Base-by-base conservation (phyloP, 345 rosid genomes). In the Eucalyptus cladocalyx region DNA sequence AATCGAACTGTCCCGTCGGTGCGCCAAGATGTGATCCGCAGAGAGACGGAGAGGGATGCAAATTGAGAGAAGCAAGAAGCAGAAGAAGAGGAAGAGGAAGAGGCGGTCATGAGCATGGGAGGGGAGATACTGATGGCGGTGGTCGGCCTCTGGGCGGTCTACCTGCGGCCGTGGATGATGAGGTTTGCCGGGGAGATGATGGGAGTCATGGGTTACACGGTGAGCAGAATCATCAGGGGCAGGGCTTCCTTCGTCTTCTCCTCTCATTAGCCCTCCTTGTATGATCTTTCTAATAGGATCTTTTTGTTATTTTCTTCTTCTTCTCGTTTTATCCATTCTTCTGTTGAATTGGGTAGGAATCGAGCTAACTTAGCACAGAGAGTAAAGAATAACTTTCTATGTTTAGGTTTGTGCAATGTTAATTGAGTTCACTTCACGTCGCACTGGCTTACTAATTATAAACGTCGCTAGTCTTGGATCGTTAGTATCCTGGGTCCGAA, bases 61-160 rank as follows among this genome's bases (percentile, higher is more conserved):
- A 40, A 40, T 2, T 42, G 24, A 76, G 87, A 16, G 54, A 19
- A 48, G 43, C 56, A 49, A 86, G 42, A 13, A 21, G 60, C 3
- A 47, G 19, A 53, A 8, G 21, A 83, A 28, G 53, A 49, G 18
- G 51, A 42, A 13, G 51, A 45, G 47, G 53, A 45, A 43, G n/a
- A 58, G 88, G 49, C 16, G 28, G 32, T 50, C 19, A 91, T 93
- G 94, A 89, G 89, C 88, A 69, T 93, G 86, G 94, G 92, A 90
- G 91, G 49, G 42, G 94, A 89, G 54, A 87, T 92, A 37, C 83
- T 24, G n/a, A 87, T 91, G 90, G 93, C 86, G 42, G 87, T 89
- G 86, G 89, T 88, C 47, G 95, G 93, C 11, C 80, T 94, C 13
- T 94, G 94, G 94, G 90, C 91, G 9, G 86, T 92, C 21, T 90